Evolutionary conservation across 345 rosid genomes (phyloP), one percentile per base, ranked within the genome.

Genomic region (Durio zibethinus): DNA sequence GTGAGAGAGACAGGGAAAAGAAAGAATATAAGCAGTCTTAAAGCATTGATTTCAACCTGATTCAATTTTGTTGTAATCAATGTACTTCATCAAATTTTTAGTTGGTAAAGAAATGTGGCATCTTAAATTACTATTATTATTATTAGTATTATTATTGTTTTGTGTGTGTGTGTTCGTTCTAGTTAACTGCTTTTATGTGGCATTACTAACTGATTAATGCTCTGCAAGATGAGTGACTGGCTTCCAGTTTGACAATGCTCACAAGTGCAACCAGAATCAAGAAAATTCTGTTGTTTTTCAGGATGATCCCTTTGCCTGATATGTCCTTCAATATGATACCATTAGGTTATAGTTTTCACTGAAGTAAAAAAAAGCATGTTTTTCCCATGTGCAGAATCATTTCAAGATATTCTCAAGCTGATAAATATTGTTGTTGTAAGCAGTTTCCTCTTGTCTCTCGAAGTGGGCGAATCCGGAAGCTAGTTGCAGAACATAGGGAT

Each of bases 381-480:
- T 76, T 57, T 66, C 1, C 18, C 48, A 25, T 2, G 16, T 53
- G 43, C 2, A 54, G 36, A 25, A 38, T 38, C 21, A 25, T 53
- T 6, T 10, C 21, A 27, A 18, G 27, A 43, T 42, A 9, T 38
- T 20, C 52, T 25, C 20, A 16, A 4, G 1, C 66, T 56, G 6
- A 69, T 29, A 14, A 43, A 56, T 7, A 15, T 76, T 62, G 20
- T 73, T 63, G 80, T 60, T 60, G 69, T 76, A 74, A 83, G 86
- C 94, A 95, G 98, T 95, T 95, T 75, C 98, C 99, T 67, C 85
- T 95, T 23, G 99, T 95, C 38, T 93, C 99, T 60, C 85, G 96
- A 35, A 92, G 99, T 77, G 98, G 98, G 66, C 83, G 94, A 75
- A 88, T 95, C 82, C 67, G 99, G 27, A 90, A 87, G 85, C 69